Percentiles rank a stretch among this genome's conserved stretches.
phyloP scores from a whole-genome alignment of 371 early-diverging fungal genomes.

The Mortierella sp. region DNA sequence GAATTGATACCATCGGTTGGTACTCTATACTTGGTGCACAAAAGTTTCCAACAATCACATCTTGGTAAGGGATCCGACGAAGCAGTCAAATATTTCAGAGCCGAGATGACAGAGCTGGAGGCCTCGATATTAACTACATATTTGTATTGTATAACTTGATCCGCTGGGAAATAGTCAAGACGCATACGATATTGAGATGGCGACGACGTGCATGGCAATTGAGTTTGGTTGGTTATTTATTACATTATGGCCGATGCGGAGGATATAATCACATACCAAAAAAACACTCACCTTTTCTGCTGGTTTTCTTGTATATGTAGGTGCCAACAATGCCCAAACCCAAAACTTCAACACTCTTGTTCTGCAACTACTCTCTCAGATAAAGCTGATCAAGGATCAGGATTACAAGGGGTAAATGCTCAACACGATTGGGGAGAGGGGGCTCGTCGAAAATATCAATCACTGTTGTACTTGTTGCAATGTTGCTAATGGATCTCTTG shows the following conservation, averaged over 20 bases:
- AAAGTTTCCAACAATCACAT: constrained; percentile 62
- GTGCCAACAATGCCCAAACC: constrained; percentile 72
- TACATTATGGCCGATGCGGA: neutral
- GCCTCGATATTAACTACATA: too few species aligned
- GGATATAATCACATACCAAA: neutral
- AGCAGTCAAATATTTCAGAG: too few species aligned
- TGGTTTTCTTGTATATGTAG: constrained; percentile 43
- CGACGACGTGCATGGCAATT: constrained; percentile 70
- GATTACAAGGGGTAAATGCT: constrained; percentile 70
- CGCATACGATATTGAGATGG: constrained; percentile 80
- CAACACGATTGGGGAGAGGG: too few species aligned
- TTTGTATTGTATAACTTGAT: too few species aligned
- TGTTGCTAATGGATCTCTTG: neutral
- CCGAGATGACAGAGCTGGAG: too few species aligned
- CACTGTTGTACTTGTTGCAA: too few species aligned
- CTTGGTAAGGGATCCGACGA: constrained; percentile 63
- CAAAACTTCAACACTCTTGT: constrained; percentile 76
- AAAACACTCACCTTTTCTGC: too few species aligned
- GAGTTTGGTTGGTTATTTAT: constrained; percentile 65
- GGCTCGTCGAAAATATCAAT: neutral
- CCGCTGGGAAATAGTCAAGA: too few species aligned
- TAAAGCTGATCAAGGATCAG: constrained; percentile 61
- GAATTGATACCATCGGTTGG: constrained; percentile 60
- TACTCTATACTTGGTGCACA: constrained; percentile 56
- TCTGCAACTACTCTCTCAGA: constrained; percentile 67